phyloP scores from a whole-genome alignment of 2,329 filamentous ascomycete genomes.

The Hypoxylon sp. region DNA sequence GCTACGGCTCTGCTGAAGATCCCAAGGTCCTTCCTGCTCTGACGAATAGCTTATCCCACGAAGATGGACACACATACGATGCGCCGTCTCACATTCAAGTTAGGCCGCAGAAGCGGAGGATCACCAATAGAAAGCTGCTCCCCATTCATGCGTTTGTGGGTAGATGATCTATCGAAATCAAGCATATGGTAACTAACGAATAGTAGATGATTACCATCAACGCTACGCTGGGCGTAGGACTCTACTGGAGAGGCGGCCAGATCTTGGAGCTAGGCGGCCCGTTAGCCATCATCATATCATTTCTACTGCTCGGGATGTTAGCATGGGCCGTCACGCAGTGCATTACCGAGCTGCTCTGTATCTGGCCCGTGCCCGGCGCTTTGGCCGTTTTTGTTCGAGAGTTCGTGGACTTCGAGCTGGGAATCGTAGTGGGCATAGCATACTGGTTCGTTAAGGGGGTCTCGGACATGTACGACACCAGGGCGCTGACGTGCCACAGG shows the following conservation, averaged over 20 bases:
- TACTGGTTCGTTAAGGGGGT: slow-evolving; percentile 44
- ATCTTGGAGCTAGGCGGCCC: slow-evolving; percentile 43
- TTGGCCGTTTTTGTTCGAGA: slow-evolving; percentile 45
- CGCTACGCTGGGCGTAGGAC: slow-evolving; percentile 40
- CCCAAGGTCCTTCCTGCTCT: background rate
- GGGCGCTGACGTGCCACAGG: slow-evolving; percentile 29
- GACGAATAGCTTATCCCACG: background rate
- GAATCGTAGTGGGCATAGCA: slow-evolving; percentile 44
- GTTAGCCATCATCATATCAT: slow-evolving; percentile 41
- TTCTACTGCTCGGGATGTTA: slow-evolving; percentile 41
- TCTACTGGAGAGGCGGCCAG: slow-evolving; percentile 45
- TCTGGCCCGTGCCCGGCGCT: slow-evolving; percentile 47
- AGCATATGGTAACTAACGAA: background rate
- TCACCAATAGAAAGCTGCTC: slow-evolving; percentile 39
- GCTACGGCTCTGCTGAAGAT: background rate
- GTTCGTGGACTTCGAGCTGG: slow-evolving; percentile 46
- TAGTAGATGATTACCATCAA: slow-evolving; percentile 45
- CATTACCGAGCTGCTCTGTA: slow-evolving; percentile 44
- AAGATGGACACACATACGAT: background rate
- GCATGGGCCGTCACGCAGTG: slow-evolving; percentile 46
- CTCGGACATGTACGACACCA: no score
- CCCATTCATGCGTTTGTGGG: slow-evolving; percentile 41
- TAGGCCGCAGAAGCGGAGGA: slow-evolving; percentile 31
- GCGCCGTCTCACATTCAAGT: background rate
- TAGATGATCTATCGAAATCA: background rate